Evolutionary conservation across 192 early-diverging fungal species (phyloP), one percentile per base, ranked within the genome.

Genomic region (Kappamyces sp.): DNA sequence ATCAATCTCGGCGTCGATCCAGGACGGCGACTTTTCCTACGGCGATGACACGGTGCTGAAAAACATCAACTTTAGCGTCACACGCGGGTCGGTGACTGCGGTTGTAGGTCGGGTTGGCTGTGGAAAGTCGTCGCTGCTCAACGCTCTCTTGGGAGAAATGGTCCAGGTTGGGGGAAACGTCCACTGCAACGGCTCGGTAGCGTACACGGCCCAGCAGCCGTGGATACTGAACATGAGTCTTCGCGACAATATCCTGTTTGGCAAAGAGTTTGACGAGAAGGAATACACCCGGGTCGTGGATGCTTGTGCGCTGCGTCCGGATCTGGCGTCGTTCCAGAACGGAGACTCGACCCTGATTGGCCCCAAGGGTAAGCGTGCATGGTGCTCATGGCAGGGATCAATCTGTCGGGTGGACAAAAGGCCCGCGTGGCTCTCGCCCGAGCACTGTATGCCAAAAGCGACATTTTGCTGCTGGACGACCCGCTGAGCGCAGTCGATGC

Each of bases 211-310:
- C 5, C 84, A 86, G 69, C 74, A 76, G 49, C 71, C 84, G 10
- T 86, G 84, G 84, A 84, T 87, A 47, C 74, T 84, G 65, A 85
- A 85, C 49, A 81, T 75, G 3, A 76, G 83, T 3, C 70, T 87
- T 51, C 71, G 73, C 47, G 81, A 83, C 61, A 87, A 86, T 65
- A 84, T 87, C 49, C 49, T 86, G 58, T 86, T 87, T 69, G 85
- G 85, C 40, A 72, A 71, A n/a, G 58, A 55, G 5, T 78, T 73
- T 39, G 73, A 86, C 55, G 69, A 68, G 53, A 74, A 66, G 39
- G 70, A 72, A 1, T 87, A 85, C 60, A 55, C 74, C 40, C 52
- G 63, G 10, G 84, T 85, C 37, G 64, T 87, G 36, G 70, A 82
- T 9, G 80, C 76, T 0, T 87, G 85, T 40, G 79, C 79, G n/a